phyloP scores from a whole-genome alignment of 495 filamentous ascomycete genomes.

The Lichenothelia convexa region DNA sequence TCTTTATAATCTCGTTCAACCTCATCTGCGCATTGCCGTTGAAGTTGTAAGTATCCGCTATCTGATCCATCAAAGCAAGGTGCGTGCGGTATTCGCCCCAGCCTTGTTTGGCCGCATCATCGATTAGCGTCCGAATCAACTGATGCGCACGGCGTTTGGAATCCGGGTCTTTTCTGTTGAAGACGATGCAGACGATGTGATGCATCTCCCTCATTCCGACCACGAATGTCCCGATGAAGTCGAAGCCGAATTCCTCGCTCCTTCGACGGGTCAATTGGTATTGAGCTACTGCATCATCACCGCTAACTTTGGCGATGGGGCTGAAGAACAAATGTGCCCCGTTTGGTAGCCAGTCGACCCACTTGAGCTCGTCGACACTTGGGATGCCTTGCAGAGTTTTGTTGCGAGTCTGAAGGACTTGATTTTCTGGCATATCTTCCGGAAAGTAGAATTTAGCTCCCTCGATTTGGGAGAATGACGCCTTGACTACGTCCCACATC shows the following conservation, averaged over 20 bases:
- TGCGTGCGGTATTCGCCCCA: slow-evolving; percentile 43
- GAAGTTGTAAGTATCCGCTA: slow-evolving; percentile 38
- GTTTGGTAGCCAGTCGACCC: slow-evolving; percentile 40
- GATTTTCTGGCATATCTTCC: slow-evolving; percentile 20
- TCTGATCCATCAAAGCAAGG: slow-evolving; percentile 36
- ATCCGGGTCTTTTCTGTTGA: slow-evolving; percentile 17
- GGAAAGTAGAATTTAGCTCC: slow-evolving; percentile 29
- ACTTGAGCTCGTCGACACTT: slow-evolving; percentile 30
- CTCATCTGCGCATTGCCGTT: slow-evolving; percentile 32
- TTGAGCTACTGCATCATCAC: slow-evolving; percentile 28
- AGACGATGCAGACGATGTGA: slow-evolving; percentile 38
- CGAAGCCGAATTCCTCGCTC: slow-evolving; percentile 27
- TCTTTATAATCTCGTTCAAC: slow-evolving; percentile 35
- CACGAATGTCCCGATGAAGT: slow-evolving; percentile 32
- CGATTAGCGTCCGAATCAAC: slow-evolving; percentile 1
- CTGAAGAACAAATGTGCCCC: slow-evolving; percentile 36
- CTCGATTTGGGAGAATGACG: slow-evolving; percentile 25
- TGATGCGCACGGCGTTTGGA: background rate
- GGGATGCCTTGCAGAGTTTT: slow-evolving; percentile 29
- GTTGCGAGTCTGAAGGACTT: slow-evolving; percentile 23
- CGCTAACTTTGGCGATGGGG: slow-evolving; percentile 35
- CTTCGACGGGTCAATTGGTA: slow-evolving; percentile 25
- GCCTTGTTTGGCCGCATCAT: slow-evolving; percentile 15
- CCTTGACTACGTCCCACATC: slow-evolving; percentile 28
- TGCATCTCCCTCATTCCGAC: slow-evolving; percentile 39